These are phyloP conservation scores for Gypsophila paniculata DNA, from an alignment of 179 eudicot species.

Conservation along the genomic window DNA sequence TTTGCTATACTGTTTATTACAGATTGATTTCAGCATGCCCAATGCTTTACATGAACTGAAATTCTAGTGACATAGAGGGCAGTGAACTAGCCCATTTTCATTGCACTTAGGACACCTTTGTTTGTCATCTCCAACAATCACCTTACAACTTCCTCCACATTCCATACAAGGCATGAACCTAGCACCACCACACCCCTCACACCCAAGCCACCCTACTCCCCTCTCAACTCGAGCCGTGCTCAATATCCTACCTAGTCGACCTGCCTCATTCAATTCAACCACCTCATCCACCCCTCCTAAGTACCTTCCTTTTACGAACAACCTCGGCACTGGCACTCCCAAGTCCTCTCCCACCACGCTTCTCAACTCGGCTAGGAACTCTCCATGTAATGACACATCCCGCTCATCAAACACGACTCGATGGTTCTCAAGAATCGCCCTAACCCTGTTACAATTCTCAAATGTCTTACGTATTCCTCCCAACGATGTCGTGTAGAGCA, in stretches of 20 bases:
- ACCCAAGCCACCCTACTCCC: slow-evolving; percentile 65
- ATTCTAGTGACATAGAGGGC: slow-evolving; percentile 50
- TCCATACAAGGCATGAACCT: slow-evolving; percentile 83
- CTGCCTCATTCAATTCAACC: slow-evolving; percentile 69
- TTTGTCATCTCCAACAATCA: slow-evolving; percentile 33
- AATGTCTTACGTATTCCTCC: slow-evolving; percentile 77
- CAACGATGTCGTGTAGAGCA: slow-evolving; percentile 76
- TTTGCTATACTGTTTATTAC: neutral
- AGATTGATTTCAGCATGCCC: neutral
- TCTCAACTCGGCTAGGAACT: slow-evolving; percentile 53
- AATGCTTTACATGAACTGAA: neutral
- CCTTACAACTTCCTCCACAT: slow-evolving; percentile 88
- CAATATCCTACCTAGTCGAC: slow-evolving; percentile 59
- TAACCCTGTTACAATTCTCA: slow-evolving; percentile 68
- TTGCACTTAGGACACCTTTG: slow-evolving; percentile 74
- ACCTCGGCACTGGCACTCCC: slow-evolving; percentile 54
- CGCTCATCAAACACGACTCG: slow-evolving; percentile 80
- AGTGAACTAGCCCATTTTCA: slow-evolving; percentile 70
- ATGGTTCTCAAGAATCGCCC: slow-evolving; percentile 63
- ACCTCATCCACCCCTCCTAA: slow-evolving; percentile 81
- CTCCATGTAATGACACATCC: slow-evolving; percentile 68
- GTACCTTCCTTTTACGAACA: slow-evolving; percentile 80
- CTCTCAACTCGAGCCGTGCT: slow-evolving; percentile 67
- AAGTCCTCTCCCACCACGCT: slow-evolving; percentile 41
- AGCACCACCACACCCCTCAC: slow-evolving; percentile 87